Conservation (phyloP, 129 eudicot species). For the Chrysanthemum makinoi region DNA sequence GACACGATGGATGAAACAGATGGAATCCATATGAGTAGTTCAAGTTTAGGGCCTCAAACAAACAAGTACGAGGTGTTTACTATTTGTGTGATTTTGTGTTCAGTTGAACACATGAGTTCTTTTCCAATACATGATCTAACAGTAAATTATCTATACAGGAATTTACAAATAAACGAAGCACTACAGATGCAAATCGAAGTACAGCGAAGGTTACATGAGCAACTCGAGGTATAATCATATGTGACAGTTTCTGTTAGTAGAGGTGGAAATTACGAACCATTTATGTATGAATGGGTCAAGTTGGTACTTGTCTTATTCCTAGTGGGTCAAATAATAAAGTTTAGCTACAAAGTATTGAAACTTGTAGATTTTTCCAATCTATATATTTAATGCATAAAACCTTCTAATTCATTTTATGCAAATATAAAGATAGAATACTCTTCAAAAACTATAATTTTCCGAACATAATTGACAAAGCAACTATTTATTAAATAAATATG, state of each 20-base stretch:
- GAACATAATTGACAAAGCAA: too few species aligned
- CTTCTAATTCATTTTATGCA: too few species aligned
- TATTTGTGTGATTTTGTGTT: slow-evolving; percentile 5
- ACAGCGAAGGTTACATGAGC: slow-evolving; percentile 78
- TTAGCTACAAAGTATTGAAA: neutral
- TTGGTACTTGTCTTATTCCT: neutral
- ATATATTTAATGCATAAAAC: neutral
- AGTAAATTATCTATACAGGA: slow-evolving; percentile 38
- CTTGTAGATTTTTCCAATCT: neutral
- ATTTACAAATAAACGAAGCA: slow-evolving; percentile 70
- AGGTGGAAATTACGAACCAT: neutral
- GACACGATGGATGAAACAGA: slow-evolving; percentile 44
- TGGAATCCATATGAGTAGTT: slow-evolving; percentile 41
- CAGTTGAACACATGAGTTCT: slow-evolving; percentile 10
- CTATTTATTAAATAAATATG: neutral
- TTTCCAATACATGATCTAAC: slow-evolving; percentile 7
- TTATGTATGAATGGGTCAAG: neutral
- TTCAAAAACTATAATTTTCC: too few species aligned
- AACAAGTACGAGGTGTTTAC: slow-evolving; percentile 54
- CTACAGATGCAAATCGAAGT: slow-evolving; percentile 89
- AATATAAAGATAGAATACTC: too few species aligned
- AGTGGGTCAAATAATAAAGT: neutral
- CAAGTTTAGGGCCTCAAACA: slow-evolving; percentile 48
- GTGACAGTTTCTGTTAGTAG: neutral
- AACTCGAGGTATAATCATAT: slow-evolving; percentile 77